Evolutionary conservation across 2,329 filamentous ascomycete species (phyloP), one percentile per base, ranked within the genome.

Genomic region (Aspergillus fischeri): DNA sequence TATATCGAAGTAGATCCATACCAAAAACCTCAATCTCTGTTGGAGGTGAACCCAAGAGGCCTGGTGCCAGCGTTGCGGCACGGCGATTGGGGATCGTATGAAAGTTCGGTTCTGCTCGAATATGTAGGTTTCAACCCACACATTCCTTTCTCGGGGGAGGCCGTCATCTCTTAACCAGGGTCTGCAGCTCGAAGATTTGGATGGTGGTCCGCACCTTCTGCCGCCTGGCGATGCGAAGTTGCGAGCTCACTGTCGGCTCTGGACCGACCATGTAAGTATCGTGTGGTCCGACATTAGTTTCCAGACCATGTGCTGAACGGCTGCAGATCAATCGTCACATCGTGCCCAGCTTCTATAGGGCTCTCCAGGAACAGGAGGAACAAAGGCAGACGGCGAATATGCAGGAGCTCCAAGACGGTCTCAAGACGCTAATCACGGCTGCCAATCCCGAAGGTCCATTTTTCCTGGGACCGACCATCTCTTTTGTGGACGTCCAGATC

Each of bases 1-100:
- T 96, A 95, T 73, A 87, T 91, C 65, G 91, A 96, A 73, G 86
- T 91, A 49, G 89, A 95, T 67, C 89, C 90, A 7, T 92, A 90
- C 69, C 84, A 86, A 64, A 89, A 89, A 60, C 89, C 87, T 1
- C 81, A 86, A 58, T 80, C 84, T 8, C 77, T 93, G 29, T 80
- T 92, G 25, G 88, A 91, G 62, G 84, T 91, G 52, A 93, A 92
- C 64, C 88, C 89, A 2, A 80, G 87, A 53, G 89, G 89, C 1
- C 78, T 90, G 7, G 88, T 95, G 2, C 91, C 91, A 7, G 89
- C 87, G 8, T 81, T 96, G 57, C 81, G 86, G 42, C 88, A 94
- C 71, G 89, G 87, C 10, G 85, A 90, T 60, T 96, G 90, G 90
- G 86, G 87, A 0, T 91, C 88, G 66, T 87, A 91, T 67, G 91